These are phyloP conservation scores for Fimicolochytrium jonesii DNA, from an alignment of 192 early-diverging fungal species.

Conservation along the genomic window DNA sequence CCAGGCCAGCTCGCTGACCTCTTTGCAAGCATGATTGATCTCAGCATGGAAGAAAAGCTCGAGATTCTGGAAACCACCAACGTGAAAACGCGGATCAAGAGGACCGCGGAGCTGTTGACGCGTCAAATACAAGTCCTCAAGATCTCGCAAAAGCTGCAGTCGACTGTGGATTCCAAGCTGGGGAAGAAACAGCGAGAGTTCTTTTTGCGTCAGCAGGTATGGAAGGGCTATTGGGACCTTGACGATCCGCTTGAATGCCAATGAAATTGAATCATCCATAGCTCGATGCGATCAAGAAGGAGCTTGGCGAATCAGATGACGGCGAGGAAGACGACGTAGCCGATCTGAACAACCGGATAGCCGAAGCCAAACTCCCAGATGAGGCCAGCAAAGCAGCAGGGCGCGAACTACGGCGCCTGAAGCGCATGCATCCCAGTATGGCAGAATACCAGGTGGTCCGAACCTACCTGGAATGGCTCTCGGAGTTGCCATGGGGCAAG, in stretches of 20 bases:
- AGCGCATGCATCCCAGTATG: constrained; percentile 65
- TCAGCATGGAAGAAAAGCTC: constrained; percentile 65
- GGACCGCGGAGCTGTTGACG: constrained; percentile 57
- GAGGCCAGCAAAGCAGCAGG: constrained; percentile 54
- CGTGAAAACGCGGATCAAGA: constrained; percentile 52
- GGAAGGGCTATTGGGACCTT: neutral
- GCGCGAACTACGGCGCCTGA: constrained; percentile 65
- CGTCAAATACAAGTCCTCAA: constrained; percentile 75
- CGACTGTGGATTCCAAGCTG: constrained; percentile 67
- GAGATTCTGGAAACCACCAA: constrained; percentile 55
- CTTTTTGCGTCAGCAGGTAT: constrained; percentile 71
- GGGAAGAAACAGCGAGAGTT: constrained; percentile 78
- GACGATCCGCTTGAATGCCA: neutral
- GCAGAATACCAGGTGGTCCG: constrained; percentile 74
- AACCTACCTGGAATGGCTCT: constrained; percentile 74
- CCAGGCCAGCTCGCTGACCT: constrained; percentile 63
- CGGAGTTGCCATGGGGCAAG: constrained; percentile 72
- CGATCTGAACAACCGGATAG: constrained; percentile 51
- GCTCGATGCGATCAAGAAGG: constrained; percentile 76
- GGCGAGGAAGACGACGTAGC: constrained; percentile 65
- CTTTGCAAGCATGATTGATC: constrained; percentile 67
- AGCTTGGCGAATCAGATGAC: constrained; percentile 66
- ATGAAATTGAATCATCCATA: constrained; percentile 14
- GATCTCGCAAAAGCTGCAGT: constrained; percentile 70
- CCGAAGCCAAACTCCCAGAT: constrained; percentile 57